Percentiles rank a stretch among this genome's conserved stretches.
Evolutionary conservation across 495 filamentous ascomycete genomes (phyloP).

Genomic region (Thozetella sp.): DNA sequence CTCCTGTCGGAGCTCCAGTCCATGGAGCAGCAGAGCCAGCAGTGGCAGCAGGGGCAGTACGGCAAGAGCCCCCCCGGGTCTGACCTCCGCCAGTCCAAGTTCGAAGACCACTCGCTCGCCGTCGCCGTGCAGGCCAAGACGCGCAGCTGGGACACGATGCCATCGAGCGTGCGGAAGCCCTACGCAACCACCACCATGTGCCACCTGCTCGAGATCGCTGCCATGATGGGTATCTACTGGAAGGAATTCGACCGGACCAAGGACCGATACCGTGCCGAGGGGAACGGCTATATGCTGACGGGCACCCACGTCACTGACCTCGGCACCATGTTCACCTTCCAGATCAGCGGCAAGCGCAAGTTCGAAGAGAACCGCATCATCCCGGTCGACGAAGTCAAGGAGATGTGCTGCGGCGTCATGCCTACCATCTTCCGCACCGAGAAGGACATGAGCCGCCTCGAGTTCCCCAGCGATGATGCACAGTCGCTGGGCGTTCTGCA

Average conservation of each 20-base stretch:
- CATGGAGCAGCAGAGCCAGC: conserved; percentile 40
- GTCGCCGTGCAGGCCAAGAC: conserved; percentile 47
- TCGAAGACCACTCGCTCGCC: conserved; percentile 32
- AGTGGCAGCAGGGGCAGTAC: conserved; percentile 36
- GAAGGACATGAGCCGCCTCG: conserved; percentile 30
- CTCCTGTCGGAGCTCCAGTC: conserved; percentile 42
- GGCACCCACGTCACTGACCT: conserved; percentile 40
- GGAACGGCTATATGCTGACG: conserved; percentile 50
- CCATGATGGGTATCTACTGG: conserved; percentile 54
- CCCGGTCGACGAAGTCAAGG: conserved; percentile 45
- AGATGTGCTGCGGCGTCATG: conserved; percentile 45
- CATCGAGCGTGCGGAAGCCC: conserved; percentile 44
- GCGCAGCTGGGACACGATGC: conserved; percentile 53
- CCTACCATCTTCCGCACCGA: conserved; percentile 42
- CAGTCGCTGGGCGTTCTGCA: conserved; percentile 31
- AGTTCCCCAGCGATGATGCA: conserved; percentile 34
- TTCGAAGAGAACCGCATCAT: conserved; percentile 46
- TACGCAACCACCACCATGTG: conserved; percentile 51
- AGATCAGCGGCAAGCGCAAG: conserved; percentile 35
- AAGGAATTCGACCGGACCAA: conserved; percentile 43
- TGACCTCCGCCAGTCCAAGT: background rate
- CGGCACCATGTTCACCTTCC: conserved; percentile 48
- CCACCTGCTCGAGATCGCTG: conserved; percentile 50
- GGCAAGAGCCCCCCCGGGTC: conserved; percentile 12
- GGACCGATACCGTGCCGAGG: conserved; percentile 49